These are phyloP conservation scores for Trypanosoma rangeli DNA, from an alignment of 208 protist genomes.

Conservation along the genomic window DNA sequence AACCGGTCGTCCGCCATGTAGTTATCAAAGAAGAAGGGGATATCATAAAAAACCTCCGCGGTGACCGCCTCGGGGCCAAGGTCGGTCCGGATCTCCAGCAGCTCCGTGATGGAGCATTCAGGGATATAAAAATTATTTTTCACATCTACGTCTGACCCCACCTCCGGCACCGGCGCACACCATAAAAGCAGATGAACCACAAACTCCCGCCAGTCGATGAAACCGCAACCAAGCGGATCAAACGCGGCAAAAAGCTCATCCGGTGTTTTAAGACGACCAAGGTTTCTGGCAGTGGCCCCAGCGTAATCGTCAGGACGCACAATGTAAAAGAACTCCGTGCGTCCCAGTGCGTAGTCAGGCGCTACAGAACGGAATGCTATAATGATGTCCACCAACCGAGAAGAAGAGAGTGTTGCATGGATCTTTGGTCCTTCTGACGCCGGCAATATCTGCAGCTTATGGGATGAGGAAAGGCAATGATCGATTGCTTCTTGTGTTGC, in stretches of 20 bases:
- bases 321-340: constrained; percentile 63
- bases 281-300: constrained; percentile 8
- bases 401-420: constrained; percentile 58
- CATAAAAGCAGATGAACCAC: constrained; percentile 85
- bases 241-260: constrained; percentile 69
- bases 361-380: constrained; percentile 60
- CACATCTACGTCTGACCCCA: background rate
- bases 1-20: constrained; percentile 45
- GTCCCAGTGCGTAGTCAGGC: constrained; percentile 64
- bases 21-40: constrained; percentile 66
- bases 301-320: constrained; percentile 62
- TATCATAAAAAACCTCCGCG: constrained; percentile 52
- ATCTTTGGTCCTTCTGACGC: constrained; percentile 38
- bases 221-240: constrained; percentile 49
- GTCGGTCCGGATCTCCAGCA: constrained; percentile 42
- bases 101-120: constrained; percentile 56
- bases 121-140: constrained; percentile 35
- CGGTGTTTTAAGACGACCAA: constrained; percentile 27
- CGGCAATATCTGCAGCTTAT: background rate
- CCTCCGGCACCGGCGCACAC: constrained; percentile 44
- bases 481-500: background rate
- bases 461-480: background rate
- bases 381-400: constrained; percentile 64
- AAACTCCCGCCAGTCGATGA: constrained; percentile 87
- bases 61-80: constrained; percentile 40